phyloP scores from a whole-genome alignment of 2,329 filamentous ascomycete genomes.

The Colletotrichum higginsianum region DNA sequence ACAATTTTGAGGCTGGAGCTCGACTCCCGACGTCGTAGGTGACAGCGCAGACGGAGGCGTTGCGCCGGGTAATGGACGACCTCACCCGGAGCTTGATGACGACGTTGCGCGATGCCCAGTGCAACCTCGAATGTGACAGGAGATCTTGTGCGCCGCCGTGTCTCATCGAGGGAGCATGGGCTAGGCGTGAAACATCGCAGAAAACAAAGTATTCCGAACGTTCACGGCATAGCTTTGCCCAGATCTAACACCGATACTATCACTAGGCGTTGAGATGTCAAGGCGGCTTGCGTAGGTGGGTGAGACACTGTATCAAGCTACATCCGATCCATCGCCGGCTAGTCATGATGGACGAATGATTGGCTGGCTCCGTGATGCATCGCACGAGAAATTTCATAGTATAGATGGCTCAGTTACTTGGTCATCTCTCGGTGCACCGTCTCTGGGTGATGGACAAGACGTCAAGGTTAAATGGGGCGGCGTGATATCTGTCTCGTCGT shows the following conservation, averaged over 20 bases:
- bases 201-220: not conserved
- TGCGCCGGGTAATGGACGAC: not conserved
- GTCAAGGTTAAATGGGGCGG: not conserved
- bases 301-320: not conserved
- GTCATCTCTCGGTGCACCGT: not conserved
- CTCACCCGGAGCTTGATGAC: not conserved
- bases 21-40: not conserved
- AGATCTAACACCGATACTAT: not conserved
- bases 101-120: not conserved
- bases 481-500: not conserved
- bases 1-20: no score
- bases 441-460: not conserved
- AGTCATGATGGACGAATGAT: not conserved
- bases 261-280: not conserved
- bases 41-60: not conserved
- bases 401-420: not conserved
- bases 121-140: not conserved
- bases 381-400: not conserved
- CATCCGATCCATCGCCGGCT: not conserved
- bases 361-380: not conserved
- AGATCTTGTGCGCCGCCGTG: not conserved
- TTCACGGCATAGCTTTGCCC: not conserved
- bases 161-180: not conserved
- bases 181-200: not conserved
- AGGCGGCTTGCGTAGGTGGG: not conserved